phyloP scores from a whole-genome alignment of 148 eudicot species.

The Nyssa sinensis region DNA sequence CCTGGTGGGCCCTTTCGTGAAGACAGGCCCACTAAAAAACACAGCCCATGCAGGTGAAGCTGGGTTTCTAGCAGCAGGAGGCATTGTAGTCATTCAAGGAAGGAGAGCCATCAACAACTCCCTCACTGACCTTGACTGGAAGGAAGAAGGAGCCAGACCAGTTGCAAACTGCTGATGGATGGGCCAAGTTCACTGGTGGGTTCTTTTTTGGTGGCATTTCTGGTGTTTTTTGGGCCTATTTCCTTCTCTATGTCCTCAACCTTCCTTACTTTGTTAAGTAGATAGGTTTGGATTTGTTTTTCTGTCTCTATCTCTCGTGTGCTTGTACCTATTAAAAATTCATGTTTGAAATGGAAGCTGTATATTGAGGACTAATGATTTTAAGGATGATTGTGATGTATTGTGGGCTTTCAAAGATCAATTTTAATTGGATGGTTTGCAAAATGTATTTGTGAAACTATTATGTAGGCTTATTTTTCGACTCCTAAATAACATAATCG shows the following conservation, averaged over 20 bases:
- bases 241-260: too few relatives aligned
- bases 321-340: not conserved
- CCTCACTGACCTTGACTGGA: slow-evolving; percentile 67
- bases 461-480: too few relatives aligned
- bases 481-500: too few relatives aligned
- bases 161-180: slow-evolving; percentile 92
- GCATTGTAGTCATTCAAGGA: slow-evolving; percentile 89
- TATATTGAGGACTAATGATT: slow-evolving; percentile 16
- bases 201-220: slow-evolving; percentile 97
- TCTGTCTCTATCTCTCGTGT: not conserved
- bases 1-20: slow-evolving; percentile 90
- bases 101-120: slow-evolving; percentile 85
- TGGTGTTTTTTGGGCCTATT: slow-evolving; percentile 92
- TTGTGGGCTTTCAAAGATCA: not conserved
- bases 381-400: slow-evolving; percentile 18
- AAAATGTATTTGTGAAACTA: too few relatives aligned
- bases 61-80: slow-evolving; percentile 81
- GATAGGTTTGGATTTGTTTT: too few relatives aligned
- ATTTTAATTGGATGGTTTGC: not conserved
- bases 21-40: slow-evolving; percentile 81
- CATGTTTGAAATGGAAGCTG: slow-evolving; percentile 16
- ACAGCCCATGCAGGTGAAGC: slow-evolving; percentile 73
- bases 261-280: too few relatives aligned
- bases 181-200: slow-evolving; percentile 98
- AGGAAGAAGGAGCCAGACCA: slow-evolving; percentile 83